phyloP scores from a whole-genome alignment of 164 flowering plant species.

The Chloranthus sessilifolius region DNA sequence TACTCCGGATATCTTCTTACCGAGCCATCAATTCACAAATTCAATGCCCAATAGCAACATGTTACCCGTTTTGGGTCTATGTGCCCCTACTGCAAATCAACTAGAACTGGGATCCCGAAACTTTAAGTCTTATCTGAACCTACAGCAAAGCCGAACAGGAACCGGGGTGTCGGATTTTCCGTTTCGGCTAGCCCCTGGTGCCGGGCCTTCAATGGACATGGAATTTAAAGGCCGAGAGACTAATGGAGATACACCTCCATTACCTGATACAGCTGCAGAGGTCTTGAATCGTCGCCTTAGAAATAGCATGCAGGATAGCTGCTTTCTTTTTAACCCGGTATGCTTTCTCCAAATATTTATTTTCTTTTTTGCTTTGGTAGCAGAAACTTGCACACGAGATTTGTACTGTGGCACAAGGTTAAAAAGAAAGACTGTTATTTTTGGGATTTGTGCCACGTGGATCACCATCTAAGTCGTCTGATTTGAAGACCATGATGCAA shows the following conservation, averaged over 20 bases:
- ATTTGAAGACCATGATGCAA: too few species aligned
- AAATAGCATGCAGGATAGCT: conserved; percentile 23
- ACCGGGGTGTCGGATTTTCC: conserved; percentile 57
- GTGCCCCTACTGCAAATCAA: conserved; percentile 80
- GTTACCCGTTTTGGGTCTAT: conserved; percentile 80
- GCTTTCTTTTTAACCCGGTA: conserved; percentile 49
- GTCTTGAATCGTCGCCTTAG: conserved; percentile 25
- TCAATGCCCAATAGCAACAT: conserved; percentile 32
- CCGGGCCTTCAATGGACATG: conserved; percentile 33
- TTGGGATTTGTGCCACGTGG: too few species aligned
- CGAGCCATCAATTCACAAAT: conserved; percentile 26
- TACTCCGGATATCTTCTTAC: conserved; percentile 26
- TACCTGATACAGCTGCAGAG: conserved; percentile 33
- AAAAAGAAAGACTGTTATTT: too few species aligned
- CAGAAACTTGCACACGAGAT: too few species aligned
- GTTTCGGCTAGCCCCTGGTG: conserved; percentile 34
- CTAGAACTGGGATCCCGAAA: conserved; percentile 40
- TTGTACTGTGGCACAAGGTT: too few species aligned
- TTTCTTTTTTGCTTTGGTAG: neutral
- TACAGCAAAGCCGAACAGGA: conserved; percentile 32
- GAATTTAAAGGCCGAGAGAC: conserved; percentile 30
- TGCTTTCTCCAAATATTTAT: conserved; percentile 8
- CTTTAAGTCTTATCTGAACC: conserved; percentile 7
- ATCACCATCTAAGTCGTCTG: neutral
- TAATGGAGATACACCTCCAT: conserved; percentile 22